Percentiles rank a stretch among this genome's conserved stretches.
Evolutionary conservation across 2,329 filamentous ascomycete species (phyloP).

Genomic region (Beauveria rudraprayagi): DNA sequence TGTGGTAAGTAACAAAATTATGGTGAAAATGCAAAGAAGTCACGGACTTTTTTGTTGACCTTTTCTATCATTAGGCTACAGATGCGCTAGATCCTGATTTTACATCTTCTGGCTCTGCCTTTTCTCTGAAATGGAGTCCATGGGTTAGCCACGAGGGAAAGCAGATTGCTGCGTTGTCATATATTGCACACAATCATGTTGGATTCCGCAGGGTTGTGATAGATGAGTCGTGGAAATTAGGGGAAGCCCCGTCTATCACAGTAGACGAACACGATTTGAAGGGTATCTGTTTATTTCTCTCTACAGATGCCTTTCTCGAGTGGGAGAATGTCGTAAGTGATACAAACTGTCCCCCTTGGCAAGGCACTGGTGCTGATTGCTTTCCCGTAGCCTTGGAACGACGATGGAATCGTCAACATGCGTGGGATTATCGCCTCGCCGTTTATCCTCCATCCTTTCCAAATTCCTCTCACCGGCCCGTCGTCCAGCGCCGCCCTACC

Average conservation of each 20-base stretch:
- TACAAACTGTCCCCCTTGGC: too few relatives aligned
- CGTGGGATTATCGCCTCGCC: constrained; percentile 49
- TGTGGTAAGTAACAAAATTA: constrained; percentile 13
- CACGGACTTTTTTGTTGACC: not conserved
- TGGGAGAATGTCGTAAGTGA: constrained; percentile 44
- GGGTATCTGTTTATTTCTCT: constrained; percentile 43
- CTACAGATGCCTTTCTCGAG: constrained; percentile 44
- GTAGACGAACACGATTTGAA: constrained; percentile 34
- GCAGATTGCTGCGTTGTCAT: constrained; percentile 39
- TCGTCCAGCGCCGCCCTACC: constrained; percentile 17
- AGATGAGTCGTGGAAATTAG: constrained; percentile 25
- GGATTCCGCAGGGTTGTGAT: constrained; percentile 46
- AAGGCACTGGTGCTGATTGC: constrained; percentile 13
- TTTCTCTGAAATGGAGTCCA: constrained; percentile 46
- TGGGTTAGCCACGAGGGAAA: constrained; percentile 34
- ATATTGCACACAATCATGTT: constrained; percentile 42
- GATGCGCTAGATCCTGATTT: constrained; percentile 39
- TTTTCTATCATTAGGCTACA: constrained; percentile 15
- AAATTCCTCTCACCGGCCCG: constrained; percentile 33
- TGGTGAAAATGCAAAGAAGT: not conserved
- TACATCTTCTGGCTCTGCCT: constrained; percentile 39
- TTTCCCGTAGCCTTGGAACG: constrained; percentile 32
- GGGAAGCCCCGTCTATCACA: constrained; percentile 28
- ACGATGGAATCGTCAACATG: constrained; percentile 30
- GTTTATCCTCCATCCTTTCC: constrained; percentile 40